Base-by-base conservation (phyloP, 176 grass and related monocot species). In the Musa beccarii region DNA sequence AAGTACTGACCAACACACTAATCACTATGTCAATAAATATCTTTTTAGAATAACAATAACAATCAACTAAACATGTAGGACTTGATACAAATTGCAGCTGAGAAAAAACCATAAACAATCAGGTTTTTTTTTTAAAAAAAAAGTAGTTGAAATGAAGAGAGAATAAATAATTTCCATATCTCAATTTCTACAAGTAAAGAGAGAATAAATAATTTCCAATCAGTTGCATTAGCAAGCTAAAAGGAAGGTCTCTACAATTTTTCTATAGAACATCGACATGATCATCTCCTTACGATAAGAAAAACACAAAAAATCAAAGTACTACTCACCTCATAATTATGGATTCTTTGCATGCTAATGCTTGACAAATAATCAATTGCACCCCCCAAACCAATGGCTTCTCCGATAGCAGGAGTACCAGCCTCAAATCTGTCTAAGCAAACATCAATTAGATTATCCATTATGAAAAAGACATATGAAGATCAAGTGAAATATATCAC, bases 401-500 rank as follows among this genome's bases (percentile, higher is more conserved):
- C 94, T 52, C 82, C 90, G 71, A 98, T 98, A 71, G 90, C 88
- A 76, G 90, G 90, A 80, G 94, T 93, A 82, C 90, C 94, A 85
- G 94, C 94, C 61, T 97, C 94, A 80, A 97, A 93, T 84, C 90
- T 97, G 63, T 51, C 10, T 52, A 51, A 26, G 20, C 11, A 34
- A 22, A 61, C 20, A 28, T 25, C 25, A 20, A 59, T 9, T 43
- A 49, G 22, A 28, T 57, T 19, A 53, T 14, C 9, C 34, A 43
- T 43, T 43, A 43, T 43, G 34, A 43, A 43, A 29, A 43, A 43
- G 34, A 43, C 34, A 43, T 34, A 34, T 43, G 34, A 43, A 43
- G 34, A 43, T 43, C 34, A 43, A 6, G 34, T 43, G 34, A 43
- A 43, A 43, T 43, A 34, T 34, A 43, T 43, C 34, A 5, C 34